Conservation (phyloP, 78 protist species). For the Dictyostelium capitatum region DNA sequence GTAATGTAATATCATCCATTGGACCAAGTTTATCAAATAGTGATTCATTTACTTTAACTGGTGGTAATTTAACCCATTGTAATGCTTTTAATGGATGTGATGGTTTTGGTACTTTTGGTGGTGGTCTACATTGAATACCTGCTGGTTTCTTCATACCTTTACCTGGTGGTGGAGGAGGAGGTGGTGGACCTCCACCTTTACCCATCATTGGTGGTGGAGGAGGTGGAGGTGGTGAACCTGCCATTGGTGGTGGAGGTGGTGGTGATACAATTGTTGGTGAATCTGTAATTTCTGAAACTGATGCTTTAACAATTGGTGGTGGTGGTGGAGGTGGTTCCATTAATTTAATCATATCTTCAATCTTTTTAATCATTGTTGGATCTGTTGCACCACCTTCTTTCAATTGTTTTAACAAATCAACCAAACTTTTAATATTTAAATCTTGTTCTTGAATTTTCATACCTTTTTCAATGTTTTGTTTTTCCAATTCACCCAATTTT, state of each 20-base stretch:
- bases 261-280: background rate
- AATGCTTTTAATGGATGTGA: constrained; percentile 64
- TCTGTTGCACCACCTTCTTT: constrained; percentile 42
- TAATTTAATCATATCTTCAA: constrained; percentile 40
- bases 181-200: constrained; percentile 33
- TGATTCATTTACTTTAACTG: constrained; percentile 64
- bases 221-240: constrained; percentile 10
- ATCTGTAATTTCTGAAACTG: background rate
- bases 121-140: constrained; percentile 41
- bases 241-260: background rate
- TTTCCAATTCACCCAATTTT: constrained; percentile 63
- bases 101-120: constrained; percentile 79
- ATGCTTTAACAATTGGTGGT: background rate
- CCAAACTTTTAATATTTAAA: constrained; percentile 6
- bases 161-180: constrained; percentile 71
- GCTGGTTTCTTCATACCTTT: constrained; percentile 35
- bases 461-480: constrained; percentile 75
- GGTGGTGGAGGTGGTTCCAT: constrained; percentile 25
- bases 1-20: constrained; percentile 56
- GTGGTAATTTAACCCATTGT: constrained; percentile 67
- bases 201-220: constrained; percentile 40
- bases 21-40: constrained; percentile 31
- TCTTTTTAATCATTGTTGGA: constrained; percentile 36
- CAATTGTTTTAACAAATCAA: constrained; percentile 46
- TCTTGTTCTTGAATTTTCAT: constrained; percentile 65